These are phyloP conservation scores for Xerocomellus dryophilus DNA, from an alignment of 768 basidiomycete genomes.

Conservation along the genomic window DNA sequence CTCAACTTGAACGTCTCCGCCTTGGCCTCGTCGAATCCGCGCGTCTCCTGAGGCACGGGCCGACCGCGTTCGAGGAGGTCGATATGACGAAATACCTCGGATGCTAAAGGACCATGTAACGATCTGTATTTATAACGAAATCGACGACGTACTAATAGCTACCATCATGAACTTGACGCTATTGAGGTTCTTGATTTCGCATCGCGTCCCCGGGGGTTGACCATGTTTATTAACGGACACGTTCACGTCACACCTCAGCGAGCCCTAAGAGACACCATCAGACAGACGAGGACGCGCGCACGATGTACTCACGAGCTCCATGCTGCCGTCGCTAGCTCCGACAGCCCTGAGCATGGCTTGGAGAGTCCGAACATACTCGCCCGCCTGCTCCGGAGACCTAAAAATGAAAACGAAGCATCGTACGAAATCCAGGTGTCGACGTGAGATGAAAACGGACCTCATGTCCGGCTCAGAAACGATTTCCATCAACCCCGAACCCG, in stretches of 20 bases:
- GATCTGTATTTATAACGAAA: too few species aligned
- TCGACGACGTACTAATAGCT: constrained; percentile 83
- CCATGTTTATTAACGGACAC: constrained; percentile 79
- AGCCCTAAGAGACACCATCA: constrained; percentile 56
- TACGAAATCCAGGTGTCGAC: background rate
- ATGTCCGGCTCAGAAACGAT: constrained; percentile 95
- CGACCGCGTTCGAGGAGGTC: constrained; percentile 43
- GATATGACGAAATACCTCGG: constrained; percentile 81
- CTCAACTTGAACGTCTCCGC: constrained; percentile 81
- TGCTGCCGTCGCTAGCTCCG: constrained; percentile 90
- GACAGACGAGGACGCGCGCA: background rate
- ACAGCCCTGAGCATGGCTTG: constrained; percentile 79
- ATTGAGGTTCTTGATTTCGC: constrained; percentile 94
- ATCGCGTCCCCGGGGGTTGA: constrained; percentile 51
- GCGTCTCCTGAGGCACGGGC: constrained; percentile 77
- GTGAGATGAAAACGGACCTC: constrained; percentile 37
- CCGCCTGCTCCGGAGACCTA: constrained; percentile 85
- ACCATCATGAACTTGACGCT: constrained; percentile 75
- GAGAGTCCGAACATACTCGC: constrained; percentile 77
- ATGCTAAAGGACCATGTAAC: constrained; percentile 45
- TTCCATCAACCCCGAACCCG: constrained; percentile 88
- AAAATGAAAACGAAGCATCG: background rate
- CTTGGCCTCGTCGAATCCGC: constrained; percentile 81
- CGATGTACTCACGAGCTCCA: constrained; percentile 76
- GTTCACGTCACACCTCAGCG: constrained; percentile 92